These are phyloP conservation scores for Ilex asprella DNA, from an alignment of 257 asterid species.

Conservation along the genomic window DNA sequence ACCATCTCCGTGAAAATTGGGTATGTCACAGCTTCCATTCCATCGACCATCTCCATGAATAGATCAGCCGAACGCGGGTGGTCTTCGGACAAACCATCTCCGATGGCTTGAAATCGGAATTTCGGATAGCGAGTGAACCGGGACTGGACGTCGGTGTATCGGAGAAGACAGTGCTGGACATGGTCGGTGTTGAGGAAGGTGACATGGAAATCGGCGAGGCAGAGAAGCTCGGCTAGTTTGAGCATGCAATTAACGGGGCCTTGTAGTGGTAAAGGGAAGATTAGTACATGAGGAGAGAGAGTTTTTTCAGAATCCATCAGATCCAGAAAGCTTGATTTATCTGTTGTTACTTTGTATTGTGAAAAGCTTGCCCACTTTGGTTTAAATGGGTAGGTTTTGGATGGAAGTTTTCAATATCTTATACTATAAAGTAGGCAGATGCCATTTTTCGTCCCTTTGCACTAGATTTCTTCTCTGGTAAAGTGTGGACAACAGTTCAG, in stretches of 20 bases:
- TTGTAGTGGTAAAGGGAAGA: slow-evolving; percentile 65
- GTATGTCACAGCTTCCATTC: slow-evolving; percentile 26
- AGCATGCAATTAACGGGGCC: slow-evolving; percentile 67
- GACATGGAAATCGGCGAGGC: too few species aligned
- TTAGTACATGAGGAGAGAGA: slow-evolving; percentile 36
- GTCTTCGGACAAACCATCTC: slow-evolving; percentile 52
- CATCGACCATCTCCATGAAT: slow-evolving; percentile 36
- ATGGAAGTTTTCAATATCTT: too few species aligned
- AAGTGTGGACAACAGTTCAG: too few species aligned
- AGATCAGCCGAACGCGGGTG: slow-evolving; percentile 38
- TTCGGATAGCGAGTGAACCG: slow-evolving; percentile 36
- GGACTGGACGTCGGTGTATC: slow-evolving; percentile 27
- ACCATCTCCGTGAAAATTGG: slow-evolving; percentile 39
- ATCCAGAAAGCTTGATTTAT: too few species aligned
- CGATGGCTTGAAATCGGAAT: slow-evolving; percentile 34
- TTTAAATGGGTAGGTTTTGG: too few species aligned
- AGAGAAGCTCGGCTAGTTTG: slow-evolving; percentile 46
- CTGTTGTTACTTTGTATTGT: too few species aligned
- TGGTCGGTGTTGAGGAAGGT: too few species aligned
- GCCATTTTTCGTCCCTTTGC: too few species aligned
- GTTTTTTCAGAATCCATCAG: not conserved
- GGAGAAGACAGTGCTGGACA: slow-evolving; percentile 31
- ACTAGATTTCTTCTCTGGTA: too few species aligned
- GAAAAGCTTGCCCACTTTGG: too few species aligned
- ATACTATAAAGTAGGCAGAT: too few species aligned